Evolutionary conservation across 108 stramenopile genomes (phyloP).

Genomic region (Pseudonitzschia multiseries): DNA sequence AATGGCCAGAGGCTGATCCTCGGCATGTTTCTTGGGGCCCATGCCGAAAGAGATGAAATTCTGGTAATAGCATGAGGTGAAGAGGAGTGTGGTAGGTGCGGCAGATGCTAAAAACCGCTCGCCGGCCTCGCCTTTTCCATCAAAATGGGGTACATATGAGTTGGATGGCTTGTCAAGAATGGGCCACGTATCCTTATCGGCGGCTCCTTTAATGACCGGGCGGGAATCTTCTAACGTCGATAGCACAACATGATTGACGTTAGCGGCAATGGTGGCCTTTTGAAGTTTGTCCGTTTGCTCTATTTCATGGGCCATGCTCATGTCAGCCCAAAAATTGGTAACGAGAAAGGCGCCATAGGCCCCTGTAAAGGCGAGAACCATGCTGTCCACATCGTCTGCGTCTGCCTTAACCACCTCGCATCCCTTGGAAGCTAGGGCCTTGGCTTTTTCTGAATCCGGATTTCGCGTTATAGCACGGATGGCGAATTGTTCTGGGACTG

Average conservation of each 20-base stretch:
- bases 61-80: neutral
- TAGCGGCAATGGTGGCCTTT: neutral
- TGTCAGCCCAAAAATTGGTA: slow-evolving; percentile 24
- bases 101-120: neutral
- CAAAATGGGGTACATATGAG: slow-evolving; percentile 20
- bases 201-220: neutral
- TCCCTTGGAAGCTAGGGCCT: slow-evolving; percentile 2
- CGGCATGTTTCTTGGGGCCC: neutral
- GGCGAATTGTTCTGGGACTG: neutral
- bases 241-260: slow-evolving; percentile 10
- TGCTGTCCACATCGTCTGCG: slow-evolving; percentile 7
- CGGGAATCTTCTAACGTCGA: slow-evolving; percentile 8
- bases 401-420: slow-evolving; percentile 11
- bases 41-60: neutral
- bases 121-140: slow-evolving; percentile 14
- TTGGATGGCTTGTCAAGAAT: neutral
- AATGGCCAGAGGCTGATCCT: slow-evolving; percentile 4
- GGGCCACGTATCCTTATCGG: neutral
- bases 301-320: slow-evolving; percentile 3
- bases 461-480: slow-evolving; percentile 23
- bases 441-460: slow-evolving; percentile 21
- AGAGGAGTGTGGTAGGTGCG: neutral
- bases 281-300: neutral
- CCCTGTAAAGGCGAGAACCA: slow-evolving; percentile 10
- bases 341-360: slow-evolving; percentile 24